Percentiles rank a stretch among this genome's conserved stretches.
These are phyloP conservation scores for Helichrysum umbraculigerum DNA, from an alignment of 129 eudicot species.

Conservation along the genomic window DNA sequence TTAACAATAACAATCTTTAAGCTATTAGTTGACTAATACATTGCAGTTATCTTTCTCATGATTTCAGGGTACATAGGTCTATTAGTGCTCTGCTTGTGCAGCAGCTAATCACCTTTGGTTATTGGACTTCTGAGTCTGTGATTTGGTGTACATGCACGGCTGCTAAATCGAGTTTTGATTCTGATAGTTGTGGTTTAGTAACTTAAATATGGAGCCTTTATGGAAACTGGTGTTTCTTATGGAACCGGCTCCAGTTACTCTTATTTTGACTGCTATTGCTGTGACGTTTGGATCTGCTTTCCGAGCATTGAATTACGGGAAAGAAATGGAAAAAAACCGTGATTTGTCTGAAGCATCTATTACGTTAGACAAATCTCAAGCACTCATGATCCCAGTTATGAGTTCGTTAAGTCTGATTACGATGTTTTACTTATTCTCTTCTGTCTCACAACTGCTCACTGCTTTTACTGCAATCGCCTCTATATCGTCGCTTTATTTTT, in stretches of 20 bases:
- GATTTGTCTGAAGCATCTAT: slow-evolving; percentile 88
- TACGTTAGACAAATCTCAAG: slow-evolving; percentile 90
- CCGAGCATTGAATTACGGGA: slow-evolving; percentile 79
- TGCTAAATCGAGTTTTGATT: slow-evolving; percentile 5
- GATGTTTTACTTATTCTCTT: slow-evolving; percentile 95
- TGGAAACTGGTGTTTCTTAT: slow-evolving; percentile 82
- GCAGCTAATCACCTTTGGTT: slow-evolving; percentile 17
- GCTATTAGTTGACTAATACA: slow-evolving; percentile 5
- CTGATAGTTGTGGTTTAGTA: slow-evolving; percentile 20
- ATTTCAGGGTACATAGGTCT: slow-evolving; percentile 25
- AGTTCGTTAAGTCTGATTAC: slow-evolving; percentile 85
- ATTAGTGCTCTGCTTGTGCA: slow-evolving; percentile 10
- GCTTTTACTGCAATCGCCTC: slow-evolving; percentile 87
- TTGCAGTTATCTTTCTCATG: slow-evolving; percentile 9
- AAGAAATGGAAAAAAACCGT: slow-evolving; percentile 91
- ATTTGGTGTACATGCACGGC: slow-evolving; percentile 15
- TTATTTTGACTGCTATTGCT: slow-evolving; percentile 78
- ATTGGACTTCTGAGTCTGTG: slow-evolving; percentile 18
- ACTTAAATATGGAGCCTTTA: slow-evolving; percentile 66
- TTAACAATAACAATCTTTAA: neutral
- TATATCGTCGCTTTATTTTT: slow-evolving; percentile 68
- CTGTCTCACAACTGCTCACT: slow-evolving; percentile 93
- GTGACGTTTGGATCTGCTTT: slow-evolving; percentile 84
- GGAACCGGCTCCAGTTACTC: slow-evolving; percentile 90
- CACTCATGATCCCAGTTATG: slow-evolving; percentile 94